Conservation (phyloP, 2,329 filamentous ascomycete genomes). For the Ascochyta fabae region DNA sequence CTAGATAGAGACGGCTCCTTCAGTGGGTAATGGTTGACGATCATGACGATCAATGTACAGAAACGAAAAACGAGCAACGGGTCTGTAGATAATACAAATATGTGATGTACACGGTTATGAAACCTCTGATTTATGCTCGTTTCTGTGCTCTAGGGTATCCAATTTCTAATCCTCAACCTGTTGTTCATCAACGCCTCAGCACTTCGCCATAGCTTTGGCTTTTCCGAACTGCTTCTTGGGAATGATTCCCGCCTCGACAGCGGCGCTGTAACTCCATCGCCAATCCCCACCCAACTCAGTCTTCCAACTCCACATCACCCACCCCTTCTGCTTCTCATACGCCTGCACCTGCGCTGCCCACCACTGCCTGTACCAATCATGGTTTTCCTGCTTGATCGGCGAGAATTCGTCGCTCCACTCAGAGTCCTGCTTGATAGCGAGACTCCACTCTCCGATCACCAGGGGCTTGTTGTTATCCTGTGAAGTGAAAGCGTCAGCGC, state of each 20-base stretch:
- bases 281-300: slow-evolving; percentile 54
- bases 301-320: slow-evolving; percentile 70
- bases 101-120: slow-evolving; percentile 3
- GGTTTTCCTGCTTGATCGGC: slow-evolving; percentile 36
- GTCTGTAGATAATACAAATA: slow-evolving; percentile 7
- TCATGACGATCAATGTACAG: slow-evolving; percentile 4
- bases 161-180: background rate
- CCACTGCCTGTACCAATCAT: slow-evolving; percentile 62
- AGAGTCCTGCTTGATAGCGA: slow-evolving; percentile 60
- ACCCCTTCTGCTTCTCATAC: slow-evolving; percentile 63
- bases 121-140: background rate
- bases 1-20: background rate
- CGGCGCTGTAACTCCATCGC: slow-evolving; percentile 56
- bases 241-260: slow-evolving; percentile 10
- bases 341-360: slow-evolving; percentile 63
- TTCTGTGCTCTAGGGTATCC: background rate
- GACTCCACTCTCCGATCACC: slow-evolving; percentile 66
- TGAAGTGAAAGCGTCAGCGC: slow-evolving; percentile 53
- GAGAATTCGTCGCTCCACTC: slow-evolving; percentile 56
- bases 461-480: slow-evolving; percentile 50
- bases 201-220: background rate
- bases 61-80: background rate
- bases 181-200: background rate
- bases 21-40: slow-evolving; percentile 2
- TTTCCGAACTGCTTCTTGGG: background rate